Evolutionary conservation across 2,329 filamentous ascomycete genomes (phyloP).

Genomic region (Falciphora oryzae): DNA sequence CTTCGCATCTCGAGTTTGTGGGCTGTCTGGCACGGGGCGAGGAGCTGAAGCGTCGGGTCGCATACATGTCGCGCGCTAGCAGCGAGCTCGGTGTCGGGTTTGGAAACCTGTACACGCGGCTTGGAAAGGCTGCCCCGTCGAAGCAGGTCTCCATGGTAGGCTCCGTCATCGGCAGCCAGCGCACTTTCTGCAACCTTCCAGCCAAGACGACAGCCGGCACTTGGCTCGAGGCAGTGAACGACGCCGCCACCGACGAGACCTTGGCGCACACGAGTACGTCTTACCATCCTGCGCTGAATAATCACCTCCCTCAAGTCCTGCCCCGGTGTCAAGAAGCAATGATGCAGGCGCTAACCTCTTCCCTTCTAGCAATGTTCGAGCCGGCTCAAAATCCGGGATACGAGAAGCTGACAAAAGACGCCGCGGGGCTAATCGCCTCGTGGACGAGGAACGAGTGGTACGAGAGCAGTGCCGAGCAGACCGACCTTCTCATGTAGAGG

Average conservation of each 20-base stretch:
- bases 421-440: slow-evolving; percentile 56
- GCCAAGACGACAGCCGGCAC: slow-evolving; percentile 42
- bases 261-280: slow-evolving; percentile 67
- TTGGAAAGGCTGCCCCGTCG: slow-evolving; percentile 62
- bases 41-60: slow-evolving; percentile 70
- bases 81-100: slow-evolving; percentile 67
- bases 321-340: background rate
- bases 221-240: slow-evolving; percentile 72
- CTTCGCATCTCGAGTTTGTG: slow-evolving; percentile 89
- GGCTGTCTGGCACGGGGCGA: slow-evolving; percentile 80
- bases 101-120: slow-evolving; percentile 78
- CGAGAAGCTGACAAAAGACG: slow-evolving; percentile 57
- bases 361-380: slow-evolving; percentile 61
- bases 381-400: slow-evolving; percentile 68
- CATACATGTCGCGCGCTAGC: slow-evolving; percentile 59
- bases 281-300: background rate
- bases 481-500: background rate
- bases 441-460: slow-evolving; percentile 68
- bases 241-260: slow-evolving; percentile 72
- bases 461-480: slow-evolving; percentile 40
- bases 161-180: slow-evolving; percentile 58
- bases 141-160: slow-evolving; percentile 41
- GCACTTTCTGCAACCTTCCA: slow-evolving; percentile 87
- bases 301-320: background rate
- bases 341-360: slow-evolving; percentile 1